These are phyloP conservation scores for Ophiostoma ips DNA, from an alignment of 2,329 filamentous ascomycete species.

Conservation along the genomic window DNA sequence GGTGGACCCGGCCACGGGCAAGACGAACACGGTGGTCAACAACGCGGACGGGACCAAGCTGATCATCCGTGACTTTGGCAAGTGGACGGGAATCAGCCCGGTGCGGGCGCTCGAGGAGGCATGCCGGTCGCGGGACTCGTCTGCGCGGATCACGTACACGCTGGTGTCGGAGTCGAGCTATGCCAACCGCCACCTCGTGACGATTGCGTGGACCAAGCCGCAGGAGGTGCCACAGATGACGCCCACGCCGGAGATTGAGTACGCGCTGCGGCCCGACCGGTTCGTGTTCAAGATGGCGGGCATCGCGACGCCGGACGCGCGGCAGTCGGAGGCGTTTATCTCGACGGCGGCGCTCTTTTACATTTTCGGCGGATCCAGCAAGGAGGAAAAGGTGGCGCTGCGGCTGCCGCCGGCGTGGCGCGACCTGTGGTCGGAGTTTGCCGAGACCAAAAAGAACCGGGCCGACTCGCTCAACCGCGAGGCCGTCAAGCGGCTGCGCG, in stretches of 20 bases:
- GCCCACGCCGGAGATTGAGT: constrained; percentile 29
- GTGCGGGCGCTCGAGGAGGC: constrained; percentile 69
- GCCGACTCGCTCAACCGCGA: constrained; percentile 57
- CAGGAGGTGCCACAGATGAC: constrained; percentile 35
- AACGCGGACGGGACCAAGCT: constrained; percentile 39
- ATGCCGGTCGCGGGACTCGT: constrained; percentile 68
- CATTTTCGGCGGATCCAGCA: constrained; percentile 60
- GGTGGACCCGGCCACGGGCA: constrained; percentile 43
- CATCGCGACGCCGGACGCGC: constrained; percentile 57
- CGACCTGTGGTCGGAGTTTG: constrained; percentile 72
- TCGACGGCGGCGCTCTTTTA: constrained; percentile 72
- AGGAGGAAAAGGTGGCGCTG: constrained; percentile 75
- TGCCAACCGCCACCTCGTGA: constrained; percentile 60
- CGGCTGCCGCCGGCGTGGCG: constrained; percentile 69
- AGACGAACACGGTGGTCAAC: constrained; percentile 41
- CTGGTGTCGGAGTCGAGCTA: constrained; percentile 61
- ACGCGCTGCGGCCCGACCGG: constrained; percentile 31
- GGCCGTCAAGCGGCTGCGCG: constrained; percentile 52
- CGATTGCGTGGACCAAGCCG: constrained; percentile 64
- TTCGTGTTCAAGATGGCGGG: constrained; percentile 60
- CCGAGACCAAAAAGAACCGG: constrained; percentile 53
- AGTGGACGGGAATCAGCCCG: constrained; percentile 63
- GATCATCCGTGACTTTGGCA: constrained; percentile 69
- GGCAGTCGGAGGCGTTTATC: constrained; percentile 78
- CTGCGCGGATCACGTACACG: constrained; percentile 51